A percentile compares a stretch with the other conserved stretches of the same genome.
Evolutionary conservation across 2,329 filamentous ascomycete genomes (phyloP).

Genomic region (Chaetoscypha palmicola): DNA sequence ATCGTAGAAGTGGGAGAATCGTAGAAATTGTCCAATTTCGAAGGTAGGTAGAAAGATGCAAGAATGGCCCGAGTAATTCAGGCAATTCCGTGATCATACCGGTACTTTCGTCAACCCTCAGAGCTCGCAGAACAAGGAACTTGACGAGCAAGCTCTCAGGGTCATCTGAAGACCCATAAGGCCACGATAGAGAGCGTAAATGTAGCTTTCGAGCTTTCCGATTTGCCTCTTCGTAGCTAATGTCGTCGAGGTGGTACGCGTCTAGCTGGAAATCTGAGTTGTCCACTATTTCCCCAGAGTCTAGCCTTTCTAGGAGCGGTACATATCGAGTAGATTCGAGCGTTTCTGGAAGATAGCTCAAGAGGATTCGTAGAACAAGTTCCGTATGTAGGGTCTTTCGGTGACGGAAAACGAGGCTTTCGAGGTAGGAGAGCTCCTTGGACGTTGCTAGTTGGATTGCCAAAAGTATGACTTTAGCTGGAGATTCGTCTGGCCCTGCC

Average conservation of each 20-base stretch:
- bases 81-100: constrained; percentile 65
- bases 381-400: constrained; percentile 53
- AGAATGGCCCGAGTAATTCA: constrained; percentile 61
- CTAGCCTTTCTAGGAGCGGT: constrained; percentile 51
- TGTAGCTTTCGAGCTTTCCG: constrained; percentile 57
- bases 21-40: constrained; percentile 63
- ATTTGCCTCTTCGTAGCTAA: constrained; percentile 58
- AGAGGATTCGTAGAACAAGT: constrained; percentile 63
- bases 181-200: constrained; percentile 49
- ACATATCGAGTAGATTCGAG: constrained; percentile 56
- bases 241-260: constrained; percentile 44
- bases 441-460: constrained; percentile 63
- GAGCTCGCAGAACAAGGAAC: constrained; percentile 62
- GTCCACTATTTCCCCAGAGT: constrained; percentile 18
- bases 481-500: constrained; percentile 42
- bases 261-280: constrained; percentile 43
- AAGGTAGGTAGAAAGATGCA: constrained; percentile 53
- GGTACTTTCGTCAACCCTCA: constrained; percentile 63
- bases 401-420: constrained; percentile 50
- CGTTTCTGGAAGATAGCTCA: constrained; percentile 72
- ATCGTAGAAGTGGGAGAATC: constrained; percentile 60
- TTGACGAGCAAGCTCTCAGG: constrained; percentile 49
- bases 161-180: constrained; percentile 40
- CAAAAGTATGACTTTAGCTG: constrained; percentile 64
- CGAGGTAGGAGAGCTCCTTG: constrained; percentile 56